These are phyloP conservation scores for Dacryopinax primogenitus DNA, from an alignment of 768 basidiomycete species.

Conservation along the genomic window DNA sequence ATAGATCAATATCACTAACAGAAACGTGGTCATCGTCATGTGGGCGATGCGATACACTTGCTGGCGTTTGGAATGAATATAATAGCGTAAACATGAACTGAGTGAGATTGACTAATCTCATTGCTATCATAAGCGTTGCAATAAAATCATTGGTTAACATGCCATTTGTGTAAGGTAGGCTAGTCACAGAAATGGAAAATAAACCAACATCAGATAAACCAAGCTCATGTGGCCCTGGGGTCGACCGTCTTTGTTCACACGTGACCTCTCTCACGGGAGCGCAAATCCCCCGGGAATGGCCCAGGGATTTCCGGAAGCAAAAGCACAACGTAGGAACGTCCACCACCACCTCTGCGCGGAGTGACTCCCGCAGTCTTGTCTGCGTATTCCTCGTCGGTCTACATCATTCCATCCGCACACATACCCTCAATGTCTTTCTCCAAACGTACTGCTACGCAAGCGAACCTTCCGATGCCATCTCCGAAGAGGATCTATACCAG, in stretches of 20 bases:
- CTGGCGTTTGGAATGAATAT: not conserved
- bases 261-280: too few species aligned
- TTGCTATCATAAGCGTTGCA: too few species aligned
- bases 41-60: not conserved
- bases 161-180: too few species aligned
- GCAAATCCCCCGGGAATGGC: not conserved
- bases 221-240: too few species aligned
- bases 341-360: not conserved
- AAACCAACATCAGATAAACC: too few species aligned
- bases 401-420: not conserved
- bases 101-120: too few species aligned
- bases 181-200: too few species aligned
- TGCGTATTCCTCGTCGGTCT: not conserved
- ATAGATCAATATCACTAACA: not conserved
- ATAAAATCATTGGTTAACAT: too few species aligned
- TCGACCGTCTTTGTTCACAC: too few species aligned
- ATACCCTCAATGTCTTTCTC: constrained; percentile 2
- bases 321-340: not conserved
- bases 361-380: not conserved
- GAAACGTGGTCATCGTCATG: not conserved
- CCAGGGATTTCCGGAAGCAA: not conserved
- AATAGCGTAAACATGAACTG: too few species aligned
- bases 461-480: not conserved
- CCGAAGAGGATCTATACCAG: not conserved
- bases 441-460: not conserved